These are phyloP conservation scores for Naganishia antarctica DNA, from an alignment of 768 basidiomycete genomes.

Conservation along the genomic window DNA sequence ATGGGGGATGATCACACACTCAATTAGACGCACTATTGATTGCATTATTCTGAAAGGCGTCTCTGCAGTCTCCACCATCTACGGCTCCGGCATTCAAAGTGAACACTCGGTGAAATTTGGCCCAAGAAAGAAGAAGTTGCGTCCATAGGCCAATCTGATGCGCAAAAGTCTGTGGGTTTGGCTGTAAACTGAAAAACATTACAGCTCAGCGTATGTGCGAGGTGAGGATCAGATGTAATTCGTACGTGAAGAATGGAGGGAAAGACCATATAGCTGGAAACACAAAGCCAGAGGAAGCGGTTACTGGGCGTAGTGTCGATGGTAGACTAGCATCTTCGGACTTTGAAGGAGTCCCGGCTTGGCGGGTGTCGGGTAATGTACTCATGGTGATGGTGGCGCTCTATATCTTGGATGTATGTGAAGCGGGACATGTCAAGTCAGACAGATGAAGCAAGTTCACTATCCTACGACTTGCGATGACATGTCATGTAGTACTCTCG, in stretches of 20 bases:
- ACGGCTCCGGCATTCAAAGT: constrained; percentile 38
- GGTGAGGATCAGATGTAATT: neutral
- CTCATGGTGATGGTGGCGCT: no score
- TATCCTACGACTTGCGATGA: no score
- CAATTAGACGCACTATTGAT: constrained; percentile 49
- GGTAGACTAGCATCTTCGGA: no score
- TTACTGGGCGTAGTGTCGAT: constrained; percentile 35
- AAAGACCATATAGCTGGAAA: constrained; percentile 51
- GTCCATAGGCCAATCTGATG: constrained; percentile 50
- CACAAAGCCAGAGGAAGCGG: constrained; percentile 38
- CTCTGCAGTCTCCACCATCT: constrained; percentile 32
- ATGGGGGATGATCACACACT: no score
- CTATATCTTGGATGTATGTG: no score
- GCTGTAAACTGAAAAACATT: constrained; percentile 45
- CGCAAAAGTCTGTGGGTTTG: constrained; percentile 48
- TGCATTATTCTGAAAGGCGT: constrained; percentile 44
- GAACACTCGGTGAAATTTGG: constrained; percentile 43
- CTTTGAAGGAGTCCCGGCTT: neutral
- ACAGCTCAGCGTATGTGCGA: no score
- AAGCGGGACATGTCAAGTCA: no score
- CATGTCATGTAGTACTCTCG: no score
- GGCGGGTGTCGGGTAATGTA: neutral
- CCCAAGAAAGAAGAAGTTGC: constrained; percentile 47
- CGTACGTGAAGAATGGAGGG: constrained; percentile 52
- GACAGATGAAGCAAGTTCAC: no score